phyloP scores from a whole-genome alignment of 179 eudicot genomes.

The Actinidia arguta region DNA sequence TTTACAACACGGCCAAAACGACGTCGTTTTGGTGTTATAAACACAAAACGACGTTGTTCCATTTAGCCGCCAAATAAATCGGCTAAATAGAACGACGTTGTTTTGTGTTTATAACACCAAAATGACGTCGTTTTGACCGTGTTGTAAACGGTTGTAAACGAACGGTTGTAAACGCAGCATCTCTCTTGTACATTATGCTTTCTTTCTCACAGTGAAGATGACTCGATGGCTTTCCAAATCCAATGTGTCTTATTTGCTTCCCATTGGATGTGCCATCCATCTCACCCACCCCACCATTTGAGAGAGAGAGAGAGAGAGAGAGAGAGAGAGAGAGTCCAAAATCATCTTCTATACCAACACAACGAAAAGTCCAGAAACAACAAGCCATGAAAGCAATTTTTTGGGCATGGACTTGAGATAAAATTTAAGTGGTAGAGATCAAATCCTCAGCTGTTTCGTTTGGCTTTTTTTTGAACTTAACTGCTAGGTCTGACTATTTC shows the following conservation, averaged over 20 bases:
- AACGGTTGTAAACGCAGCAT: too few relatives aligned
- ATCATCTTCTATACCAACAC: background rate
- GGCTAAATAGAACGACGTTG: too few relatives aligned
- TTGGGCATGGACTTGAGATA: background rate
- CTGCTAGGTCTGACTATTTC: background rate
- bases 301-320: too few relatives aligned
- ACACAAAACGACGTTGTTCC: too few relatives aligned
- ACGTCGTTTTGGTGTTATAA: too few relatives aligned
- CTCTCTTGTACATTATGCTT: background rate
- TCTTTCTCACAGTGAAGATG: background rate
- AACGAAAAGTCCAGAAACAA: background rate
- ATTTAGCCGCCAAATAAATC: too few relatives aligned
- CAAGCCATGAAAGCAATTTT: background rate
- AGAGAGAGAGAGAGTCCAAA: too few relatives aligned
- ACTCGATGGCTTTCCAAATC: background rate
- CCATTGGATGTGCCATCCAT: slow-evolving; percentile 13
- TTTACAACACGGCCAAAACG: too few relatives aligned
- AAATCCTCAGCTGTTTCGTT: background rate
- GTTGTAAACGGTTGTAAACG: too few relatives aligned
- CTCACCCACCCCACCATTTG: slow-evolving; percentile 3
- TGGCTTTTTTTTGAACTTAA: background rate
- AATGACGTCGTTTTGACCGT: too few relatives aligned
- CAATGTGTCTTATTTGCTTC: background rate
- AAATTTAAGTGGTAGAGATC: background rate
- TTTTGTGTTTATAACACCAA: too few relatives aligned